Evolutionary conservation across 2,329 filamentous ascomycete genomes (phyloP).

Genomic region (Microsporum canis): DNA sequence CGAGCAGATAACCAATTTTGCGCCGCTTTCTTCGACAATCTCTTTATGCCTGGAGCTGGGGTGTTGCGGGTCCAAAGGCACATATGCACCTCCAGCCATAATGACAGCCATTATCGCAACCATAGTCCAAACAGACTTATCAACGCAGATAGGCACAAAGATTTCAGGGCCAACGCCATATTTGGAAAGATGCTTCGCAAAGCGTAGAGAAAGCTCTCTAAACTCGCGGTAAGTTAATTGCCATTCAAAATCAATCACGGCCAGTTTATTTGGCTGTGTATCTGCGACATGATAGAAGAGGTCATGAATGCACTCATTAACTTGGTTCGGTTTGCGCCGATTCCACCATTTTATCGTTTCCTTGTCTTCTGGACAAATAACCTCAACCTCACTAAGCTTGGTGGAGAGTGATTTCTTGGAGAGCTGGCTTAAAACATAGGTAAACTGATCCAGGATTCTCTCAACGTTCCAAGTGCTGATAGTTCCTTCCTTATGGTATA

Average conservation of each 20-base stretch:
- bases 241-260: constrained; percentile 17
- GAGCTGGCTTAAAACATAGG: constrained; percentile 26
- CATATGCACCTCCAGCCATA: constrained; percentile 65
- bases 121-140: constrained; percentile 63
- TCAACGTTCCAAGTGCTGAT: constrained; percentile 44
- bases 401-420: constrained; percentile 17
- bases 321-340: constrained; percentile 4
- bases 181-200: constrained; percentile 9
- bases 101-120: constrained; percentile 57
- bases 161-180: constrained; percentile 11
- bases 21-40: constrained; percentile 10
- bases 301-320: constrained; percentile 17
- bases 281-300: constrained; percentile 12
- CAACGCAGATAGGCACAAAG: constrained; percentile 15
- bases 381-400: constrained; percentile 22
- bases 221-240: constrained; percentile 14
- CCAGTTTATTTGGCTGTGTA: constrained; percentile 12
- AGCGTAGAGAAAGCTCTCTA: constrained; percentile 14
- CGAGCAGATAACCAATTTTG: constrained; percentile 12
- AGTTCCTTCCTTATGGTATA: constrained; percentile 54
- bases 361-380: constrained; percentile 26
- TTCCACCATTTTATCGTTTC: constrained; percentile 26
- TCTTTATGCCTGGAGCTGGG: constrained; percentile 12
- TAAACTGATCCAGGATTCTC: constrained; percentile 44
- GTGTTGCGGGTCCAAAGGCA: constrained; percentile 57